Evolutionary conservation across 345 rosid species (phyloP), one percentile per base, ranked within the genome.

Genomic region (Populus nigra): DNA sequence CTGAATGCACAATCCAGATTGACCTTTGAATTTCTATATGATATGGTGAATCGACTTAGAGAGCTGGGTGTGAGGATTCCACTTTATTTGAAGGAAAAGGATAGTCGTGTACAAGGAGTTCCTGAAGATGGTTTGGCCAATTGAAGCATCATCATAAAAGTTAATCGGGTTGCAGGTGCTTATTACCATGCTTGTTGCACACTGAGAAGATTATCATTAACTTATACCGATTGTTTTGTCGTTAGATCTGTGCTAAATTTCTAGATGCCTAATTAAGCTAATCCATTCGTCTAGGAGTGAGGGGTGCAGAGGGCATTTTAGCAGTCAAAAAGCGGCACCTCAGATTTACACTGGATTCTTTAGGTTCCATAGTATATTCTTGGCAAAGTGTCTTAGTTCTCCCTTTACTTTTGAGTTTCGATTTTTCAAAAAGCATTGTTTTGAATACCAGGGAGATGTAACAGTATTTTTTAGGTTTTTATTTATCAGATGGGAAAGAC

Each of bases 1-100:
- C 85, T 96, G 71, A 96, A 96, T 77, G 80, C 95, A 25, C 96
- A 92, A 47, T 85, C 89, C 0, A 89, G 68, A 45, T 78, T 93
- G 77, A 91, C 94, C 35, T 96, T 93, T 69, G 99, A 93, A 79
- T 96, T 91, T 82, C 90, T 96, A 22, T 85, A 91, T 47, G 79
- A 68, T 71, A 59, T 96, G 55, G 96, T 92, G 22, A 90, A 90
- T 76, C 88, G 81, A 79, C 90, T 96, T 7, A 89, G 88, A 76
- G 84, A 87, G 33, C 82, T 87, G 61, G 97, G 94, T 36, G 90
- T 82, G 59, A 76, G 92, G 84, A 86, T 91, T 73, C 97, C 97
- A 3, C 91, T 96, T 73, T 90, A 92, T 84, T 73, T 86, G 82
- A 88, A 86, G 73, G 85, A 73, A 17, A 9, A 7, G 10, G 74